Conservation (phyloP, 2,329 filamentous ascomycete species). For the Pseudogymnoascus pannorum region DNA sequence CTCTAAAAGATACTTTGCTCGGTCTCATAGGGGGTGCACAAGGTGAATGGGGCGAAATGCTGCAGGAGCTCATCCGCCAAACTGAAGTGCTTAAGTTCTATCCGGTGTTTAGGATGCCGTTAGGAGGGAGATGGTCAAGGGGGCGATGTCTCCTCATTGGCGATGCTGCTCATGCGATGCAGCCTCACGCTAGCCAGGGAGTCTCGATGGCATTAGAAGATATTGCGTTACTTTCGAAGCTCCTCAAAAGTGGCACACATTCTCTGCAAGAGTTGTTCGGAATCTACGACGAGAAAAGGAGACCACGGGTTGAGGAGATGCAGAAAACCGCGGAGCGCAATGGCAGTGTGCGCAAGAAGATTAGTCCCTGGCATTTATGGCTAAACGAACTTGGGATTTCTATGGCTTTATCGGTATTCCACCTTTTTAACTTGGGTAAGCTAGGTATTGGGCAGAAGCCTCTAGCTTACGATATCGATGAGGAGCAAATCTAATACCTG, state of each 20-base stretch:
- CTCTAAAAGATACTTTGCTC: conserved; percentile 26
- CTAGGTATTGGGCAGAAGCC: conserved; percentile 21
- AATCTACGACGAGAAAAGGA: conserved; percentile 26
- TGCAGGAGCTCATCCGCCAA: conserved; percentile 16
- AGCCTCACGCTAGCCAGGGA: conserved; percentile 47
- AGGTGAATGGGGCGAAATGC: conserved; percentile 24
- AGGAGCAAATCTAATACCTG: conserved; percentile 10
- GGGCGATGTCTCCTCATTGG: conserved; percentile 43
- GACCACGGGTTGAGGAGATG: conserved; percentile 27
- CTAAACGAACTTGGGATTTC: conserved; percentile 23
- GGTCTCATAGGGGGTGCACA: conserved; percentile 19
- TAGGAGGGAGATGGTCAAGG: conserved; percentile 29
- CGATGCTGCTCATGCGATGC: conserved; percentile 50
- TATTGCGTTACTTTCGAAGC: conserved; percentile 22
- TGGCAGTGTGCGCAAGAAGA: conserved; percentile 22
- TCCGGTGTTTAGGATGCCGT: conserved; percentile 31
- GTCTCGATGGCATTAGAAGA: conserved; percentile 50
- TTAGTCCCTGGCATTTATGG: conserved; percentile 23
- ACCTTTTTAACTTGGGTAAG: conserved; percentile 21
- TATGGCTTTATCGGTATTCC: conserved; percentile 16
- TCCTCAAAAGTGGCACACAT: conserved; percentile 19
- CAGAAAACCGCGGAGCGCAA: conserved; percentile 22
- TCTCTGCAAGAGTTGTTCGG: conserved; percentile 19
- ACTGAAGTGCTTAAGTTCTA: conserved; percentile 29
- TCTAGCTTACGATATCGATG: conserved; percentile 28